These are phyloP conservation scores for Nadsonia fulvescens DNA, from an alignment of 805 yeast genomes.

Conservation along the genomic window DNA sequence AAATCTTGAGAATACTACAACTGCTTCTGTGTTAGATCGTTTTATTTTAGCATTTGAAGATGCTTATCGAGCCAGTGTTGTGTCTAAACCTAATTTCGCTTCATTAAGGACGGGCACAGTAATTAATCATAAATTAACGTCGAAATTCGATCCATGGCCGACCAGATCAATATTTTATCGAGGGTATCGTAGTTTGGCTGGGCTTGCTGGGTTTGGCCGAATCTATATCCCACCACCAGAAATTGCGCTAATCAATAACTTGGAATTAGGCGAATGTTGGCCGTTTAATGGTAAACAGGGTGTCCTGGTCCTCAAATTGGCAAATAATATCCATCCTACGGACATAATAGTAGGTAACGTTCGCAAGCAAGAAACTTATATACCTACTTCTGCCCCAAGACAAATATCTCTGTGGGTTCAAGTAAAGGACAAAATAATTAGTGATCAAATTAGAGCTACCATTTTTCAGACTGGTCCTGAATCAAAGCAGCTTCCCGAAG, in stretches of 20 bases:
- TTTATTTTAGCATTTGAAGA: too few relatives aligned
- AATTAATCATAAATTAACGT: too few relatives aligned
- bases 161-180: too few relatives aligned
- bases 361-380: conserved; percentile 9
- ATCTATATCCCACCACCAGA: too few relatives aligned
- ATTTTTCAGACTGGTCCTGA: conserved; percentile 1
- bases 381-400: conserved; percentile 15
- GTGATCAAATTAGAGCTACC: conserved; percentile 6
- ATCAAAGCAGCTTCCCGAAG: conserved; percentile 4
- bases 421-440: conserved; percentile 8
- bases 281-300: conserved; percentile 17
- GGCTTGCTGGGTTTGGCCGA: too few relatives aligned
- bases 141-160: too few relatives aligned
- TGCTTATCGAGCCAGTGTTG: too few relatives aligned
- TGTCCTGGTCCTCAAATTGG: conserved; percentile 13
- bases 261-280: conserved; percentile 18
- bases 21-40: too few relatives aligned
- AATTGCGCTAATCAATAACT: conserved; percentile 10
- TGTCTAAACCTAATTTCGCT: too few relatives aligned
- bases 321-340: conserved; percentile 10
- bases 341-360: conserved; percentile 15
- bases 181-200: too few relatives aligned
- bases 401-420: conserved; percentile 15
- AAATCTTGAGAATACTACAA: too few relatives aligned
- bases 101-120: too few relatives aligned